Evolutionary conservation across 1,284 basidiomycete species (phyloP).

Genomic region (Sutorius eximius): DNA sequence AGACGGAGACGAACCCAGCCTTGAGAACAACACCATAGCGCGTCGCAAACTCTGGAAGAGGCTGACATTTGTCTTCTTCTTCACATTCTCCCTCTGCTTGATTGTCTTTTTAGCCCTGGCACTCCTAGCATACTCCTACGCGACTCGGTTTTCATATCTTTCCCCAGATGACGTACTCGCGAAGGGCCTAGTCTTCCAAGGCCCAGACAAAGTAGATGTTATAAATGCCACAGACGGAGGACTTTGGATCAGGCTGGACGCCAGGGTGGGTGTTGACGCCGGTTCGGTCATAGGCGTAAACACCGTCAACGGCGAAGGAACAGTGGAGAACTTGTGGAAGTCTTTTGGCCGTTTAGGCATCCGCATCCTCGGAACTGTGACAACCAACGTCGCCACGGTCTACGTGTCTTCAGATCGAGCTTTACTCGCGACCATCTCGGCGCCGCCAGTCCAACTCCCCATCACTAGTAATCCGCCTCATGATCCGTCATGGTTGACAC

Average conservation of each 20-base stretch:
- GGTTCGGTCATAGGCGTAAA: slow-evolving; percentile 59
- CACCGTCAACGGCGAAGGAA: slow-evolving; percentile 40
- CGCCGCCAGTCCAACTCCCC: slow-evolving; percentile 52
- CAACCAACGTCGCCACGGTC: slow-evolving; percentile 53
- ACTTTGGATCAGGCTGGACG: slow-evolving; percentile 59
- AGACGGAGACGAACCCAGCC: slow-evolving; percentile 15
- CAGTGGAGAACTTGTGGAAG: slow-evolving; percentile 55
- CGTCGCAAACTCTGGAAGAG: slow-evolving; percentile 31
- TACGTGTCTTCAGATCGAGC: slow-evolving; percentile 44
- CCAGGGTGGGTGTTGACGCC: slow-evolving; percentile 62
- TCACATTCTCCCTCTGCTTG: slow-evolving; percentile 42
- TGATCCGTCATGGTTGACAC: slow-evolving; percentile 59
- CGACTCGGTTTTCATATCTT: slow-evolving; percentile 51
- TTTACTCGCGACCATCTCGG: slow-evolving; percentile 47
- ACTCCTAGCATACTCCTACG: slow-evolving; percentile 63
- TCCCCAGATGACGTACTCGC: slow-evolving; percentile 59
- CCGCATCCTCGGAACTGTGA: slow-evolving; percentile 51
- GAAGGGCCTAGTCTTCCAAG: slow-evolving; percentile 53
- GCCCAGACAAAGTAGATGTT: slow-evolving; percentile 61
- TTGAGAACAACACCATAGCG: slow-evolving; percentile 12
- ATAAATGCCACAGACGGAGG: slow-evolving; percentile 61
- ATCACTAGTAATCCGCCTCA: slow-evolving; percentile 56
- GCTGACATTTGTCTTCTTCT: slow-evolving; percentile 29
- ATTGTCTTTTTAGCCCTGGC: slow-evolving; percentile 44
- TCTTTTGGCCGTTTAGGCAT: slow-evolving; percentile 66